Evolutionary conservation across 495 filamentous ascomycete genomes (phyloP), one percentile per base, ranked within the genome.

Genomic region (Podospora anserina): DNA sequence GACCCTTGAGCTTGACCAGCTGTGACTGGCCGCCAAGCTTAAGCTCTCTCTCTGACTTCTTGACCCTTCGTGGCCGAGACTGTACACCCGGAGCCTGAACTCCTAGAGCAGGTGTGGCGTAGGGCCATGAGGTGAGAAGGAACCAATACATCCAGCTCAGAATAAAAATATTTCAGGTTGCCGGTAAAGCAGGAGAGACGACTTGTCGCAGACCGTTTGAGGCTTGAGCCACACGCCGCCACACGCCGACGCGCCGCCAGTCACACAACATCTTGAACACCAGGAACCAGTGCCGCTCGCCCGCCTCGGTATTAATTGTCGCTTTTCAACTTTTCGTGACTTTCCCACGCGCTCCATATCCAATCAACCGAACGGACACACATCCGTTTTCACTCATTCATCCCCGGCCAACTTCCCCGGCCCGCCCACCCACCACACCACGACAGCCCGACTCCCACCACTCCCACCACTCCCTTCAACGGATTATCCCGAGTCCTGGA

Each of bases 251-350:
- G 65, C 64, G 69, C 65, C 56, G n/a, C 55, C 55, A 19, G 69
- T 70, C 60, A 67, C 69, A 70, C 69, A 61, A 64, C 53, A 18
- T 55, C 9, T 68, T 49, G 18, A 58, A 58, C 55, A 58, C 23
- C 55, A 58, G 55, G 55, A 5, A 27, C 58, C 59, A 63, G 58
- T 69, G 64, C 68, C 68, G 30, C 53, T 58, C 56, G 64, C 60
- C 30, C 53, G 59, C 68, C 54, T 66, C 64, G 64, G 68, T 30
- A 53, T 69, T 69, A 32, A 64, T 54, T 69, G n/a, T 64, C 66
- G 53, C 30, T 66, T 63, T 19, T 34, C 23, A 18, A 58, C 55
- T 26, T 58, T 58, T 58, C 23, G n/a, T 58, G n/a, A 20, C 18
- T 58, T 1, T 58, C 55, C 11, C 23, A 19, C 55, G 55, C 55